phyloP scores from a whole-genome alignment of 2,329 filamentous ascomycete species.

The Aspergillus viridinutans region DNA sequence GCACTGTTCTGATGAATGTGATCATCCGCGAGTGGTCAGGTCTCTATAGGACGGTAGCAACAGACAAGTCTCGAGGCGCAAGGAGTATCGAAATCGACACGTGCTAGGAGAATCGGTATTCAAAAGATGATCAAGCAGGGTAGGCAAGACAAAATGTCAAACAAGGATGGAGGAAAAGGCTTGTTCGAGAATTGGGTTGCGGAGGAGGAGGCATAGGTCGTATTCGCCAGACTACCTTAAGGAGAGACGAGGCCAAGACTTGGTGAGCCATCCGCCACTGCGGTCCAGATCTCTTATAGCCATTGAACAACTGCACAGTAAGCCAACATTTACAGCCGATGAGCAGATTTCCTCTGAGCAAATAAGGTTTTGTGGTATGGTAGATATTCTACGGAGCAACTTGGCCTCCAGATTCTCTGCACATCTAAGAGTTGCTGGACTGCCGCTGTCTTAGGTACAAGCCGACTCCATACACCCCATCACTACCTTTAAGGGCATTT shows the following conservation, averaged over 20 bases:
- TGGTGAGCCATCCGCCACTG: neutral
- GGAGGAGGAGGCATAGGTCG: neutral
- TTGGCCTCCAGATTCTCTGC: neutral
- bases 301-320: conserved; percentile 3
- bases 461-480: neutral
- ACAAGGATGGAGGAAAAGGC: neutral
- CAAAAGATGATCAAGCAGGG: neutral
- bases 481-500: neutral
- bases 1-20: neutral
- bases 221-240: neutral
- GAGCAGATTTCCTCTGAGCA: neutral
- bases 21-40: neutral
- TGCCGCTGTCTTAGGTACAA: neutral
- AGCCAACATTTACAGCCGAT: neutral
- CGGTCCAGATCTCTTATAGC: conserved; percentile 8
- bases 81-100: neutral
- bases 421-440: neutral
- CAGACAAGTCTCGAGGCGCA: neutral
- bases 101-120: neutral
- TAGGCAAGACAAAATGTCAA: neutral
- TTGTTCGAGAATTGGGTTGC: neutral
- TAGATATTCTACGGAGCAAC: neutral
- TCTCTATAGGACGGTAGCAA: neutral
- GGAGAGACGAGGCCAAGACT: neutral
- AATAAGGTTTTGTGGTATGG: neutral